phyloP scores from a whole-genome alignment of 805 yeast genomes.

The Saccharomycopsis malanga region DNA sequence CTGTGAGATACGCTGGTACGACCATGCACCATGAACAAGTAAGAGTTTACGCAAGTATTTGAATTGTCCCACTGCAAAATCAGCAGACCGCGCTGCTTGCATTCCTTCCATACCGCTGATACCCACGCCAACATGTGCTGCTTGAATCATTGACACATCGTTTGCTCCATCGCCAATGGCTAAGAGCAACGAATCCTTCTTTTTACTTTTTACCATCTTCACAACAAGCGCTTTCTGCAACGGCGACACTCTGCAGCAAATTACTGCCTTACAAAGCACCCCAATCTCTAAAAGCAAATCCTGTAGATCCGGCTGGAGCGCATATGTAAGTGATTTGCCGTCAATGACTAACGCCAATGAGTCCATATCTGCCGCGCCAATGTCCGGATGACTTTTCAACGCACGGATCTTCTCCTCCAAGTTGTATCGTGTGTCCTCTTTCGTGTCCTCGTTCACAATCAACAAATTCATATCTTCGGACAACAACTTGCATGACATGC shows the following conservation, averaged over 20 bases:
- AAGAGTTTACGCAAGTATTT: conserved; percentile 73
- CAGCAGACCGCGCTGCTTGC: conserved; percentile 99
- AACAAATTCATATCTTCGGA: conserved; percentile 94
- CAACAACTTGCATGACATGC: conserved; percentile 91
- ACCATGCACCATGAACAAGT: conserved; percentile 96
- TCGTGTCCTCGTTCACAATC: conserved; percentile 79
- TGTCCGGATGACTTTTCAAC: conserved; percentile 51
- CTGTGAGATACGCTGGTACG: conserved; percentile 87
- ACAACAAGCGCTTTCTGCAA: conserved; percentile 95
- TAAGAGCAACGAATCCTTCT: conserved; percentile 59
- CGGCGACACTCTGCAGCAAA: conserved; percentile 97
- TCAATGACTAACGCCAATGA: conserved; percentile 88
- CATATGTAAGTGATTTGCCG: conserved; percentile 84
- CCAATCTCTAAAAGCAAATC: conserved; percentile 74
- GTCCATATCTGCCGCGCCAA: conserved; percentile 61
- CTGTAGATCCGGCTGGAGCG: conserved; percentile 75
- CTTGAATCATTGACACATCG: conserved; percentile 98
- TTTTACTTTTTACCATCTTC: conserved; percentile 80
- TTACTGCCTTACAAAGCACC: conserved; percentile 85
- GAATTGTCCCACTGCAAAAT: conserved; percentile 94
- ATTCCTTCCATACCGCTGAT: conserved; percentile 99
- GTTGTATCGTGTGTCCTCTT: conserved; percentile 69
- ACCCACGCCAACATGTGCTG: conserved; percentile 99
- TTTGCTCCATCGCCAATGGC: conserved; percentile 99
- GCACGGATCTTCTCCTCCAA: conserved; percentile 70